A percentile compares a stretch with the other conserved stretches of the same genome.
These are phyloP conservation scores for Backusella psychrophila DNA, from an alignment of 192 early-diverging fungal species.

Conservation along the genomic window DNA sequence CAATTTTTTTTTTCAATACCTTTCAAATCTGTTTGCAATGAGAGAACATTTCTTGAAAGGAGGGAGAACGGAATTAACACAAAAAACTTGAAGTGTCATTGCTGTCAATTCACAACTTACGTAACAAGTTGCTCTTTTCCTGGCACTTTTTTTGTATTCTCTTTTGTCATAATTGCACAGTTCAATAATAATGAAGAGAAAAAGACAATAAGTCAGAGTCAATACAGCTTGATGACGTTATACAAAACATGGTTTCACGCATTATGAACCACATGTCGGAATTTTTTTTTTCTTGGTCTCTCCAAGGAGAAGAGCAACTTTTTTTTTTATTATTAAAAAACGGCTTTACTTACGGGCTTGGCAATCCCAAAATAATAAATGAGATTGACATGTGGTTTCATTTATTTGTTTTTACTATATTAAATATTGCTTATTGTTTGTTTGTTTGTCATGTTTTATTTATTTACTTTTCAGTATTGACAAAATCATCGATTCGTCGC, in stretches of 20 bases:
- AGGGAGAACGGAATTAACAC: neutral
- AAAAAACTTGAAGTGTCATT: neutral
- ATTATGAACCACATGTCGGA: neutral
- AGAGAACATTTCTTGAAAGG: constrained; percentile 26
- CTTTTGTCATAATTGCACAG: neutral
- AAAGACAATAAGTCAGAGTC: neutral
- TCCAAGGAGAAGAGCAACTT: neutral
- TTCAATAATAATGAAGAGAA: neutral
- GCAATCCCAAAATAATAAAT: neutral
- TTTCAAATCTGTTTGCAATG: constrained; percentile 28
- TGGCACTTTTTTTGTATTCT: neutral
- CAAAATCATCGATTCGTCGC: constrained; percentile 16
- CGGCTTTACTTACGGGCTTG: neutral
- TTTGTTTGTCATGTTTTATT: neutral
- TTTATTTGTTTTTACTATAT: neutral
- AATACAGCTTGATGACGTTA: neutral
- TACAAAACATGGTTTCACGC: neutral
- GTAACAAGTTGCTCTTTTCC: neutral
- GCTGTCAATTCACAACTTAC: neutral
- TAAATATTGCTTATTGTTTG: neutral
- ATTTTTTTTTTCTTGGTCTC: neutral
- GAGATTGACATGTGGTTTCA: neutral
- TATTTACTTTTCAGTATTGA: neutral
- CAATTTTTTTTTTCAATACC: constrained; percentile 10
- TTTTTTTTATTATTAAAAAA: neutral